phyloP scores from a whole-genome alignment of 345 rosid genomes.

The Salix viminalis region DNA sequence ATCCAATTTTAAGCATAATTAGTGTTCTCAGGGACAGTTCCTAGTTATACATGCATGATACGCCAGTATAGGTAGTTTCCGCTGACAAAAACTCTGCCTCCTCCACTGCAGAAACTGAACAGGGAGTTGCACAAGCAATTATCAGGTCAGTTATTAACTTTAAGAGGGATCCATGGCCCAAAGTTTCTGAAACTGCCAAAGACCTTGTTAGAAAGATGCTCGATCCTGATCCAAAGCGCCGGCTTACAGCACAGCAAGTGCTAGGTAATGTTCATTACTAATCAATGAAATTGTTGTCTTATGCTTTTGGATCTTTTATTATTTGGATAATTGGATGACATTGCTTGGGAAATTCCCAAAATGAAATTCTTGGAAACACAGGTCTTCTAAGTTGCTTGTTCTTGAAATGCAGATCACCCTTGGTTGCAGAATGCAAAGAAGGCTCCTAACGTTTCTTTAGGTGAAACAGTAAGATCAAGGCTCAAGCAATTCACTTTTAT shows the following conservation, averaged over 20 bases:
- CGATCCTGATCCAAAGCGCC: constrained; percentile 29
- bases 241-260: constrained; percentile 34
- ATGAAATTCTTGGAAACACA: background rate
- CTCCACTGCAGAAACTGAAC: constrained; percentile 31
- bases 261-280: constrained; percentile 17
- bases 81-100: background rate
- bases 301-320: constrained; percentile 1
- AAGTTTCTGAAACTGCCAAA: constrained; percentile 31
- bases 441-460: constrained; percentile 30
- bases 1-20: background rate
- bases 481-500: constrained; percentile 30
- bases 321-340: background rate
- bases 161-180: constrained; percentile 35
- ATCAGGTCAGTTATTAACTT: constrained; percentile 26
- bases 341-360: background rate
- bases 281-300: background rate
- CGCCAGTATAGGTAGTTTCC: background rate
- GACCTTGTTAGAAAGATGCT: constrained; percentile 39
- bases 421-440: constrained; percentile 36
- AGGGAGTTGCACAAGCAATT: constrained; percentile 34
- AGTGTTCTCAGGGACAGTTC: background rate
- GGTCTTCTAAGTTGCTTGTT: constrained; percentile 7
- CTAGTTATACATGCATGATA: background rate
- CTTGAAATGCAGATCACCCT: constrained; percentile 27
- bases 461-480: constrained; percentile 33